A percentile compares a stretch with the other conserved stretches of the same genome.
phyloP scores from a whole-genome alignment of 306 rosid species.

The Vigna mungo region DNA sequence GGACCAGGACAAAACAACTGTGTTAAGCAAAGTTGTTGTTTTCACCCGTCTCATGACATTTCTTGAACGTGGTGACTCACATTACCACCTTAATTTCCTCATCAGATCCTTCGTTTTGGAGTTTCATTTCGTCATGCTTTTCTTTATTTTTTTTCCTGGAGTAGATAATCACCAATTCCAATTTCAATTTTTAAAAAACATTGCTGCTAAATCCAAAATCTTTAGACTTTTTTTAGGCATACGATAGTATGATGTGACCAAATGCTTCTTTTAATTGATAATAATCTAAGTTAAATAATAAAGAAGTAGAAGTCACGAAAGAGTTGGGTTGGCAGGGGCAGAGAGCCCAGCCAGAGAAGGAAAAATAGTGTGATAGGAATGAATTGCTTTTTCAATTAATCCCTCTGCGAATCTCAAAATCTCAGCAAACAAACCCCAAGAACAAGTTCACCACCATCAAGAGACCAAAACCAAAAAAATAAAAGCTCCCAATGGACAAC shows the following conservation, averaged over 20 bases:
- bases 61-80: slow-evolving; percentile 53
- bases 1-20: slow-evolving; percentile 59
- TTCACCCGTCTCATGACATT: slow-evolving; percentile 56
- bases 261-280: slow-evolving; percentile 38
- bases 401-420: slow-evolving; percentile 32
- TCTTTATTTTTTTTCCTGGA: neutral
- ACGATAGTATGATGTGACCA: slow-evolving; percentile 37
- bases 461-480: slow-evolving; percentile 37
- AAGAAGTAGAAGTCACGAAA: slow-evolving; percentile 44
- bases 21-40: slow-evolving; percentile 57
- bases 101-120: slow-evolving; percentile 9
- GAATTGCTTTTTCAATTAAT: slow-evolving; percentile 36
- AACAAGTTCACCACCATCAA: slow-evolving; percentile 43
- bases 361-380: neutral
- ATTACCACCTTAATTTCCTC: slow-evolving; percentile 37
- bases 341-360: neutral
- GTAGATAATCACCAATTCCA: neutral
- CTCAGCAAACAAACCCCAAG: slow-evolving; percentile 49
- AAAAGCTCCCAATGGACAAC: slow-evolving; percentile 26
- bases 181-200: neutral
- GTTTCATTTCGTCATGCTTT: slow-evolving; percentile 6
- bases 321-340: slow-evolving; percentile 10
- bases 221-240: slow-evolving; percentile 30
- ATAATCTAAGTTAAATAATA: slow-evolving; percentile 23
- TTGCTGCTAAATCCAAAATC: slow-evolving; percentile 35